phyloP scores from a whole-genome alignment of 345 rosid species.

The Gossypium bickii region DNA sequence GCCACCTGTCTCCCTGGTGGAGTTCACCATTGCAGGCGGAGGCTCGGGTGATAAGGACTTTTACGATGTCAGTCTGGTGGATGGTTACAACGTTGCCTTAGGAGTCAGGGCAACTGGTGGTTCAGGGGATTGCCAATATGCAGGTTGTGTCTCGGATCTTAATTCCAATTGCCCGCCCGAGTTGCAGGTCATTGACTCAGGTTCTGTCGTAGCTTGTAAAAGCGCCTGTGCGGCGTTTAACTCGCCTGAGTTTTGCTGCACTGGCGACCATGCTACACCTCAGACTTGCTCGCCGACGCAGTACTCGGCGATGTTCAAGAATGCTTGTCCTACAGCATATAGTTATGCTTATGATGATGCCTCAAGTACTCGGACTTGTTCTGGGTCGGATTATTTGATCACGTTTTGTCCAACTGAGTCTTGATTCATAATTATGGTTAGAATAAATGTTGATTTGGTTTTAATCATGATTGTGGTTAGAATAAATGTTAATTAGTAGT shows the following conservation, averaged over 20 bases:
- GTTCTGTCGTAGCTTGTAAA: slow-evolving; percentile 63
- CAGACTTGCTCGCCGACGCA: slow-evolving; percentile 68
- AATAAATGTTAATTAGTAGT: neutral
- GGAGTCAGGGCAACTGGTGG: slow-evolving; percentile 64
- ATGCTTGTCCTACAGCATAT: slow-evolving; percentile 79
- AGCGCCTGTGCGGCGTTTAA: slow-evolving; percentile 86
- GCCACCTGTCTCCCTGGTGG: slow-evolving; percentile 67
- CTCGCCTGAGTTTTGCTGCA: slow-evolving; percentile 76
- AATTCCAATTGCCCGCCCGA: slow-evolving; percentile 59
- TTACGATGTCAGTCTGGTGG: slow-evolving; percentile 88
- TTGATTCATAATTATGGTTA: neutral
- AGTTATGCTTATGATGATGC: slow-evolving; percentile 94
- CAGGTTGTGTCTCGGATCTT: slow-evolving; percentile 71
- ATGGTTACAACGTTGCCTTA: slow-evolving; percentile 81
- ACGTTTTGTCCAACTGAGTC: slow-evolving; percentile 58
- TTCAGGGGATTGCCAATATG: slow-evolving; percentile 65
- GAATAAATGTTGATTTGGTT: neutral
- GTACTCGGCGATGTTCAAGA: slow-evolving; percentile 71
- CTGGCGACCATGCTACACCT: slow-evolving; percentile 69
- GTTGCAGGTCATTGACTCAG: slow-evolving; percentile 46
- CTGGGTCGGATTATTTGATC: slow-evolving; percentile 70
- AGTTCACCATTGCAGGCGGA: slow-evolving; percentile 58
- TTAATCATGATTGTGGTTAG: neutral
- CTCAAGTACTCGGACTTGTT: slow-evolving; percentile 70
- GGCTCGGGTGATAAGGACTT: slow-evolving; percentile 51